Percentiles rank a stretch among this genome's conserved stretches.
These are phyloP conservation scores for Fomitopsis betulina DNA, from an alignment of 1,284 basidiomycete genomes.

Conservation along the genomic window DNA sequence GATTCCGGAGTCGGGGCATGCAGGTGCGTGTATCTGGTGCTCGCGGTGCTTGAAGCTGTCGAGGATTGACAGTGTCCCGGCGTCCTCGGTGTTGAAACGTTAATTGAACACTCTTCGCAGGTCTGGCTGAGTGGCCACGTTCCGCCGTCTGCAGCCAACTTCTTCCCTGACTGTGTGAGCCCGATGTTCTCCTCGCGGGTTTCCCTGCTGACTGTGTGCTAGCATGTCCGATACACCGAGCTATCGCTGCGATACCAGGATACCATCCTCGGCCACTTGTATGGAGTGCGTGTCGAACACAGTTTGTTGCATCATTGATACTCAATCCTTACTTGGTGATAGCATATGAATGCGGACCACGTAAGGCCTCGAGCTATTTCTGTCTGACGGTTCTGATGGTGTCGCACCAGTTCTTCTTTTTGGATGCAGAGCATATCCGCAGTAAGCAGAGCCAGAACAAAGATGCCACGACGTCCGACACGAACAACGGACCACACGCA, in stretches of 20 bases:
- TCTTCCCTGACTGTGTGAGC: constrained; percentile 82
- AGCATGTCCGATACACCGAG: constrained; percentile 83
- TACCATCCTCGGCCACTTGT: constrained; percentile 87
- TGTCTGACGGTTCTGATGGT: background rate
- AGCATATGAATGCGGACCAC: constrained; percentile 80
- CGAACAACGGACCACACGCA: constrained; percentile 14
- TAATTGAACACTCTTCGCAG: constrained; percentile 13
- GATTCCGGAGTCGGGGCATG: constrained; percentile 72
- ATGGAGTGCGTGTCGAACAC: constrained; percentile 54
- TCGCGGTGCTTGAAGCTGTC: constrained; percentile 3
- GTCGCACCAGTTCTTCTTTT: constrained; percentile 51
- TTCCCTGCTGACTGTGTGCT: background rate
- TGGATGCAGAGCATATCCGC: constrained; percentile 52
- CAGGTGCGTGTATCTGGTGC: constrained; percentile 52
- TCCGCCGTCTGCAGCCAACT: constrained; percentile 78
- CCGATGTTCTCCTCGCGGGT: constrained; percentile 11
- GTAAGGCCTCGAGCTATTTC: constrained; percentile 35
- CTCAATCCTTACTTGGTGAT: constrained; percentile 2
- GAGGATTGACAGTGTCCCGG: background rate
- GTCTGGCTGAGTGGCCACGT: constrained; percentile 58
- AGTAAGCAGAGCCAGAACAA: constrained; percentile 5
- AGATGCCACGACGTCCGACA: constrained; percentile 9
- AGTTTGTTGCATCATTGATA: background rate
- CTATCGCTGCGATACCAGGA: constrained; percentile 83
- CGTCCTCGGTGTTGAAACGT: background rate